Conservation (phyloP, 2,329 filamentous ascomycete genomes). For the Pestalotiopsis sp. region DNA sequence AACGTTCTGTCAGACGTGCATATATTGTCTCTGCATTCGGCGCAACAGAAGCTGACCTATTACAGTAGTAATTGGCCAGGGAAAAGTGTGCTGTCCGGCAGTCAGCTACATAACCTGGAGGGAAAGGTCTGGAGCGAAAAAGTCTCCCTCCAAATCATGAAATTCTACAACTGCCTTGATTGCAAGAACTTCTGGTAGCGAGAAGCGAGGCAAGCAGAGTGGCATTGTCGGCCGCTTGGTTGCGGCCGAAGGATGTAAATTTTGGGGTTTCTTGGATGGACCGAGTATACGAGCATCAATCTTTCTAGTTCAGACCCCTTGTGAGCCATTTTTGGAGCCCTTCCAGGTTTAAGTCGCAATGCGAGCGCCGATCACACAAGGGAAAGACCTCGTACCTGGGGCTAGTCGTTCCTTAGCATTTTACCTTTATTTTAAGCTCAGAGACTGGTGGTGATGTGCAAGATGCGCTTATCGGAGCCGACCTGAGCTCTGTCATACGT, state of each 20-base stretch:
- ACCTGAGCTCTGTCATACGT: background rate
- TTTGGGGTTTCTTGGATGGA: background rate
- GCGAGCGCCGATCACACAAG: too few species aligned
- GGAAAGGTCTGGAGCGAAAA: too few species aligned
- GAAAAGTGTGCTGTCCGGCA: too few species aligned
- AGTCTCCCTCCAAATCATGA: too few species aligned
- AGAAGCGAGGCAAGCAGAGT: background rate
- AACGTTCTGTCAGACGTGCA: too few species aligned
- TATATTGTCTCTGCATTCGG: too few species aligned
- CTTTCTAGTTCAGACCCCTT: background rate
- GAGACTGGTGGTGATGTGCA: background rate
- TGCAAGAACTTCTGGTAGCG: background rate
- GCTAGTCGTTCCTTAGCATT: background rate
- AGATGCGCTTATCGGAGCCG: background rate
- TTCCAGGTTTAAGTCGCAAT: background rate
- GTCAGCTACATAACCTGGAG: too few species aligned
- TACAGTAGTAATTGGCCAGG: too few species aligned
- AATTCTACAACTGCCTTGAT: too few species aligned
- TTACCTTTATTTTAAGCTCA: background rate
- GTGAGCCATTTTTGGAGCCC: background rate
- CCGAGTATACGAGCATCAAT: background rate
- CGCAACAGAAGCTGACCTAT: too few species aligned
- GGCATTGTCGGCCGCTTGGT: background rate
- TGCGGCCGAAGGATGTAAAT: background rate
- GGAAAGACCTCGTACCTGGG: too few species aligned